phyloP scores from a whole-genome alignment of 139 green algal species.

The Desmodesmus armatus region DNA sequence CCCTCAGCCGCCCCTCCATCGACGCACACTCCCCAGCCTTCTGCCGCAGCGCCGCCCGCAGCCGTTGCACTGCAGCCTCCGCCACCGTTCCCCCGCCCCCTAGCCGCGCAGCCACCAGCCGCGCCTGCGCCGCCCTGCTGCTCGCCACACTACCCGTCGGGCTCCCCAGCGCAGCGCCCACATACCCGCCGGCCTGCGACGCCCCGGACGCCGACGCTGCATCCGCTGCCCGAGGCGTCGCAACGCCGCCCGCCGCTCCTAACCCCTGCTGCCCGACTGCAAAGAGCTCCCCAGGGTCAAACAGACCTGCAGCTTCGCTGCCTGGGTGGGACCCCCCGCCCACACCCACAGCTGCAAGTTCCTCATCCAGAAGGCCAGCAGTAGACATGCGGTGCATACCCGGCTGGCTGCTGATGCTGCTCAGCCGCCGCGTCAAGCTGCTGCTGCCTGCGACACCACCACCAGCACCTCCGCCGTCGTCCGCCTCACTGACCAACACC shows the following conservation, averaged over 20 bases:
- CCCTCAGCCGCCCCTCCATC: conserved; percentile 67
- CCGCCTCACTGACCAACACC: conserved; percentile 71
- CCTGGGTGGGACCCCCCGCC: background rate
- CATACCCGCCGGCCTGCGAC: background rate
- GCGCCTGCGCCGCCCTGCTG: background rate
- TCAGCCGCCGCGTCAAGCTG: too few relatives aligned
- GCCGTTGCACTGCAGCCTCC: conserved; percentile 55
- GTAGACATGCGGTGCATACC: background rate
- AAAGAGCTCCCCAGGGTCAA: conserved; percentile 2
- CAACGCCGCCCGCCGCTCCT: background rate
- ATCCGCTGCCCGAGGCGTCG: background rate
- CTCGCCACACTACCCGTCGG: conserved; percentile 19
- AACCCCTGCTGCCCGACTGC: background rate
- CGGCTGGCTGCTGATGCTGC: too few relatives aligned
- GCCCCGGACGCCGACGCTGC: conserved; percentile 2
- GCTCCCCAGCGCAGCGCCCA: background rate
- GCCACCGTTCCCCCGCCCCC: background rate
- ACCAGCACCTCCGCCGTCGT: conserved; percentile 28
- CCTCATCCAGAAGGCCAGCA: background rate
- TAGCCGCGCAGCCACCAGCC: conserved; percentile 3
- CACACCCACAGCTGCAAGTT: background rate
- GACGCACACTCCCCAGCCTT: conserved; percentile 63
- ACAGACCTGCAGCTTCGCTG: background rate
- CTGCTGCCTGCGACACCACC: background rate
- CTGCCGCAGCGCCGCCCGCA: conserved; percentile 56